Evolutionary conservation across 495 filamentous ascomycete genomes (phyloP).

Genomic region (Neurospora sp.): DNA sequence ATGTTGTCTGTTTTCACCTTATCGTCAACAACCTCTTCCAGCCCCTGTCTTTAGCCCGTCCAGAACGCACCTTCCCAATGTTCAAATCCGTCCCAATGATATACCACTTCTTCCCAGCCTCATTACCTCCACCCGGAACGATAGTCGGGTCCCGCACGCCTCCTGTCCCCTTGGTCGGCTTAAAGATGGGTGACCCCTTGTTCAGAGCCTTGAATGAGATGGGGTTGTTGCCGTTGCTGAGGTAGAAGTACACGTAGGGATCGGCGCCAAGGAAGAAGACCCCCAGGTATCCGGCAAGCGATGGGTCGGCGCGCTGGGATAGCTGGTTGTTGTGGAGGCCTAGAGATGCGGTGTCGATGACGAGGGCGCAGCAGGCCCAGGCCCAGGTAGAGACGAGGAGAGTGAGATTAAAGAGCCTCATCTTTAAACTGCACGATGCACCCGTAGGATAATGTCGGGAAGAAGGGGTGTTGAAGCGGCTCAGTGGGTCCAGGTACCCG

Average conservation of each 20-base stretch:
- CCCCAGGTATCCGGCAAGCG: constrained; percentile 37
- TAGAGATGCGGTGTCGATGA: background rate
- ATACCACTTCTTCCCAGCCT: constrained; percentile 44
- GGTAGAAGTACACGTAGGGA: constrained; percentile 45
- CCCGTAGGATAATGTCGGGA: background rate
- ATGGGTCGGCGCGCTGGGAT: constrained; percentile 26
- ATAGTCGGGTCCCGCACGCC: constrained; percentile 41
- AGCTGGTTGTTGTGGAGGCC: constrained; percentile 4
- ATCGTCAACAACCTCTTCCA: background rate
- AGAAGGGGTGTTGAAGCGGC: background rate
- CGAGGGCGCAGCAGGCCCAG: background rate
- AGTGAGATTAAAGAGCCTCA: background rate
- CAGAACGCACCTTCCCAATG: constrained; percentile 32
- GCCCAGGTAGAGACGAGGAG: background rate
- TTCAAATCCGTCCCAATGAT: constrained; percentile 44
- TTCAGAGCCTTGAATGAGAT: constrained; percentile 38
- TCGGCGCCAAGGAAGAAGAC: constrained; percentile 45
- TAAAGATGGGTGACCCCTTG: constrained; percentile 34
- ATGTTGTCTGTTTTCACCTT: constrained; percentile 27
- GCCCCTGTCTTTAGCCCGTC: too few relatives aligned
- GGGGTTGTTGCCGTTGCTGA: constrained; percentile 40
- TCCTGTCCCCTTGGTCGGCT: constrained; percentile 38
- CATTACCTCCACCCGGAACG: constrained; percentile 35
- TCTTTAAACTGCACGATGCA: background rate
- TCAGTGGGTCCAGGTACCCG: background rate